phyloP scores from a whole-genome alignment of 306 rosid genomes.

The Dryas drummondii region DNA sequence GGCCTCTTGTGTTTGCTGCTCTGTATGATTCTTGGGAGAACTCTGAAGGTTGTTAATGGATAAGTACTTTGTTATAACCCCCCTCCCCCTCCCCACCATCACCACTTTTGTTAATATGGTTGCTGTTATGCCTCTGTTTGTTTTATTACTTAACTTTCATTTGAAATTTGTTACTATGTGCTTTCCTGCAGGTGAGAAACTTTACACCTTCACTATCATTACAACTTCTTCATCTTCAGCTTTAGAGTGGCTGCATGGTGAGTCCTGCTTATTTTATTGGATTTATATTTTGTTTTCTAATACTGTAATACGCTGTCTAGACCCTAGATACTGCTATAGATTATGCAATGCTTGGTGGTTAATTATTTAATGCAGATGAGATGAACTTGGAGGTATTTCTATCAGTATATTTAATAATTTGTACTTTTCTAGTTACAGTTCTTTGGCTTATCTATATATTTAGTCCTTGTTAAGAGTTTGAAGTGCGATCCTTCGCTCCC shows the following conservation, averaged over 20 bases:
- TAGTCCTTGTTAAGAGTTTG: slow-evolving; percentile 7
- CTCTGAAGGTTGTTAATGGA: slow-evolving; percentile 54
- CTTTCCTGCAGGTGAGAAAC: slow-evolving; percentile 54
- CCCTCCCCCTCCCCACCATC: neutral
- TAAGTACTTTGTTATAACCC: neutral
- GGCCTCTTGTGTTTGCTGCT: slow-evolving; percentile 85
- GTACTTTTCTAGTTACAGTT: neutral
- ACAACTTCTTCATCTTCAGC: slow-evolving; percentile 80
- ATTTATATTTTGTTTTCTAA: neutral
- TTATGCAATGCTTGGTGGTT: neutral
- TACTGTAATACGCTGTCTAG: neutral
- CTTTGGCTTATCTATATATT: neutral
- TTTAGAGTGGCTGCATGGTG: slow-evolving; percentile 85
- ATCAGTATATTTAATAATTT: neutral
- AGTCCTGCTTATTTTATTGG: slow-evolving; percentile 30
- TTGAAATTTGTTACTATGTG: slow-evolving; percentile 1
- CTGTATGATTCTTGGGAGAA: slow-evolving; percentile 84
- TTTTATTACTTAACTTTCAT: neutral
- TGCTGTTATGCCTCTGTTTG: neutral
- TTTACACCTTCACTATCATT: slow-evolving; percentile 74
- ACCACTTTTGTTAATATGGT: neutral
- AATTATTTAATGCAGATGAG: too few species aligned
- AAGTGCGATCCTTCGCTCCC: neutral
- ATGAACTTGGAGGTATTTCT: neutral
- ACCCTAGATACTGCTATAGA: neutral